A percentile compares a stretch with the other conserved stretches of the same genome.
These are phyloP conservation scores for Dictyostelium capitatum DNA, from an alignment of 78 protist species.

Conservation along the genomic window DNA sequence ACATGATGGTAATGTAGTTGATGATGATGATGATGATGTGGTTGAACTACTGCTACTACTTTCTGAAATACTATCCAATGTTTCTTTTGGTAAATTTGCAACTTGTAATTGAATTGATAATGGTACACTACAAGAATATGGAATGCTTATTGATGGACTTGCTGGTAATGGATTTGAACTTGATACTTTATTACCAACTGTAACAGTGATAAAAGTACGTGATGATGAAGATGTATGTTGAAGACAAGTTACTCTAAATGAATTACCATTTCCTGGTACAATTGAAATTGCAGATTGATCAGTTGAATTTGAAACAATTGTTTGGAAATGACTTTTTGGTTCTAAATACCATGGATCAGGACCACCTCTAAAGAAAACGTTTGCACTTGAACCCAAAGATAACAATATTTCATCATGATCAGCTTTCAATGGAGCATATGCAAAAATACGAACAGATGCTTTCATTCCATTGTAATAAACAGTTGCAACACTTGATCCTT, in stretches of 20 bases:
- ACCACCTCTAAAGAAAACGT: slow-evolving; percentile 50
- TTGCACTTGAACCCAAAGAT: slow-evolving; percentile 22
- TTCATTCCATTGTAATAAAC: slow-evolving; percentile 52
- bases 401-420: slow-evolving; percentile 28
- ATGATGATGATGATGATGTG: background rate
- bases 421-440: slow-evolving; percentile 37
- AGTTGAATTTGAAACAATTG: background rate
- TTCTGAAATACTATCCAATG: too few species aligned
- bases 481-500: slow-evolving; percentile 16
- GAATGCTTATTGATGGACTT: background rate
- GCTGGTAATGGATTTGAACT: slow-evolving; percentile 55
- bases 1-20: slow-evolving; percentile 1
- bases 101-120: slow-evolving; percentile 43
- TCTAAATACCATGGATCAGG: slow-evolving; percentile 75
- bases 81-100: slow-evolving; percentile 22
- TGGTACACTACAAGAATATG: slow-evolving; percentile 40
- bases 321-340: slow-evolving; percentile 24
- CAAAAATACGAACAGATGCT: slow-evolving; percentile 38
- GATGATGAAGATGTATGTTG: slow-evolving; percentile 4
- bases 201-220: background rate
- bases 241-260: slow-evolving; percentile 51
- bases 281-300: background rate
- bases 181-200: slow-evolving; percentile 34
- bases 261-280: background rate
- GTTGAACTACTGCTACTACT: background rate